Evolutionary conservation across 2,329 filamentous ascomycete genomes (phyloP).

Genomic region (Lecanicillium sp.): DNA sequence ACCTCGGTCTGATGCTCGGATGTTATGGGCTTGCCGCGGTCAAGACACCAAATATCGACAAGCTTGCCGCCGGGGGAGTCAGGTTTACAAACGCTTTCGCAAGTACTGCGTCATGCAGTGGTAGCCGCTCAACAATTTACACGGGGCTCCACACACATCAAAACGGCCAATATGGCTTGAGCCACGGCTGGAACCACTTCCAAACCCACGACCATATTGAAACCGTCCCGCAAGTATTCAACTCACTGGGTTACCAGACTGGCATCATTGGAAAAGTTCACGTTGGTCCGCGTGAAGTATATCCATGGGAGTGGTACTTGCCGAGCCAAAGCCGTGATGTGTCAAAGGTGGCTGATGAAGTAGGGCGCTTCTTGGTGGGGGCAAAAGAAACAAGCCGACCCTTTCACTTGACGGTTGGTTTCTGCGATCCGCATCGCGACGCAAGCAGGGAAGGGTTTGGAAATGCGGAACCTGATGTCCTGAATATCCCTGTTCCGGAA

Average conservation of each 20-base stretch:
- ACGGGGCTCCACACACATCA: constrained; percentile 41
- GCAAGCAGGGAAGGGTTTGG: constrained; percentile 32
- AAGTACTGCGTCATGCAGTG: constrained; percentile 40
- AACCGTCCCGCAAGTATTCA: constrained; percentile 30
- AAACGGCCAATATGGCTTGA: constrained; percentile 39
- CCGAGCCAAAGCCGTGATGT: constrained; percentile 37
- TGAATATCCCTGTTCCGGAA: constrained; percentile 14
- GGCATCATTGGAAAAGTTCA: constrained; percentile 42
- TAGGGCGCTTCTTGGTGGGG: constrained; percentile 27
- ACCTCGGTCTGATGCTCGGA: too few species aligned
- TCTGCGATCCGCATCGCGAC: constrained; percentile 38
- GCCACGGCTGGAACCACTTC: constrained; percentile 30
- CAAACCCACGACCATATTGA: constrained; percentile 35
- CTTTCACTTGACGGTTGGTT: constrained; percentile 39
- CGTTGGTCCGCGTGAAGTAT: constrained; percentile 30
- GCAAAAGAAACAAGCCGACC: constrained; percentile 22
- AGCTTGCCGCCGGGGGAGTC: constrained; percentile 27
- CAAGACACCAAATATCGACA: constrained; percentile 32
- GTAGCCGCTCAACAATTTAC: constrained; percentile 38
- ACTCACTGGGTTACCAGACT: constrained; percentile 31
- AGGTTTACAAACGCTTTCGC: constrained; percentile 32
- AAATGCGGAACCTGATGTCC: constrained; percentile 26
- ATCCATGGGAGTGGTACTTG: constrained; percentile 32
- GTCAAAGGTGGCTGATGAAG: constrained; percentile 27
- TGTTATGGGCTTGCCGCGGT: constrained; percentile 22